These are phyloP conservation scores for Vigna mungo DNA, from an alignment of 306 rosid species.

Conservation along the genomic window DNA sequence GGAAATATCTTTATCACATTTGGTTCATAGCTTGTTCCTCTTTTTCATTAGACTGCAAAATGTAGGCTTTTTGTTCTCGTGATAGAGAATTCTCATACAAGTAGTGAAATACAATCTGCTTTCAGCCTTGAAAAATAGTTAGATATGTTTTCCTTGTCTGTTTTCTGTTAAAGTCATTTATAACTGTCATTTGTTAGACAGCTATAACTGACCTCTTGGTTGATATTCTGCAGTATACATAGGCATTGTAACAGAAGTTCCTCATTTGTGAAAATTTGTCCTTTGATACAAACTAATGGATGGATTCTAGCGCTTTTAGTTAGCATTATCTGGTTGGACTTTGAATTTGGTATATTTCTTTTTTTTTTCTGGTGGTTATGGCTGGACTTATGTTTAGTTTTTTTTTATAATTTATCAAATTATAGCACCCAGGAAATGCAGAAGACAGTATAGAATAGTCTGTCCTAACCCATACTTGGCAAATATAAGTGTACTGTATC, in stretches of 20 bases:
- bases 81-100: background rate
- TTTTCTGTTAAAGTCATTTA: background rate
- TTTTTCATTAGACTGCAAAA: background rate
- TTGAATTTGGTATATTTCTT: background rate
- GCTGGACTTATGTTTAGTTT: background rate
- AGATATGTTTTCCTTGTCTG: background rate
- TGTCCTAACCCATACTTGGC: background rate
- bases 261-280: background rate
- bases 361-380: background rate
- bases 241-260: background rate
- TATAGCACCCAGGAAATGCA: constrained; percentile 4
- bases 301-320: background rate
- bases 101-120: background rate
- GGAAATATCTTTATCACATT: too few relatives aligned
- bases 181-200: background rate
- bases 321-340: background rate
- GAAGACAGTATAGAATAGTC: background rate
- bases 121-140: background rate
- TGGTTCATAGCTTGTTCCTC: background rate
- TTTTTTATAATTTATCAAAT: constrained; percentile 8
- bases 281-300: background rate
- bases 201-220: background rate
- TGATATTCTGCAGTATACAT: background rate
- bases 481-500: constrained; percentile 5
- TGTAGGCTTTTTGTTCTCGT: background rate